Base-by-base conservation (phyloP, 495 filamentous ascomycete genomes). In the Penicillium ochrochloron region DNA sequence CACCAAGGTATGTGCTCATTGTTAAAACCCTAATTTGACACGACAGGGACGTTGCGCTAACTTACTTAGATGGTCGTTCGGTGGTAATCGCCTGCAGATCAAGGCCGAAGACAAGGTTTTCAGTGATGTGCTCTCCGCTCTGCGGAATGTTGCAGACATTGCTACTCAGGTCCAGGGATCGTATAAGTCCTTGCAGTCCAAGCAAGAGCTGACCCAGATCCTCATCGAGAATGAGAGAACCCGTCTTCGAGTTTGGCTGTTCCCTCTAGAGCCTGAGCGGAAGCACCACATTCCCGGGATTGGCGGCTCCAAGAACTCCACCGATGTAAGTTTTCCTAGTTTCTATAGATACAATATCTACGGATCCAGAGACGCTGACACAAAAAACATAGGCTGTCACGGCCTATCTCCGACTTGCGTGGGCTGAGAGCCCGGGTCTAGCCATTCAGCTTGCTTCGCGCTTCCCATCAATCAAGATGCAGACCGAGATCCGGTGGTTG, bases 71-170 rank as follows among this genome's bases (percentile, higher is more conserved):
- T 99, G 95, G 95, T 96, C 94, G 3, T 98, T 96, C 73, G 96
- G 96, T 46, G 93, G 94, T 62, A 97, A 97, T 72, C 83, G 91
- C 52, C 80, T 97, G 9, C 95, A 98, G 71, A 83, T 98, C 33
- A 98, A 95, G 76, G 92, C 96, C 0, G 96, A 99, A 75, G 87
- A 91, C 35, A 89, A 88, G 65, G 76, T 98, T 35, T 85, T 99
- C 9, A 82, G 82, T 11, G 94, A 98, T 76, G 88, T 97, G 41
- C 78, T 86, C 31, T 76, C 78, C 51, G 84, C 87, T 31, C 73
- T 99, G 61, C 83, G 77, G 3, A 77, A 66, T 54, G 80, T 89
- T 25, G 74, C 83, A 3, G 69, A 77, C 44, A 86, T 92, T 42
- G 90, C 84, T 27, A 74, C 80, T 5, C 81, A 86, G 27, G 62